Percentiles rank a stretch among this genome's conserved stretches.
Conservation (phyloP, 495 filamentous ascomycete genomes). For the Xylaria nigripes region DNA sequence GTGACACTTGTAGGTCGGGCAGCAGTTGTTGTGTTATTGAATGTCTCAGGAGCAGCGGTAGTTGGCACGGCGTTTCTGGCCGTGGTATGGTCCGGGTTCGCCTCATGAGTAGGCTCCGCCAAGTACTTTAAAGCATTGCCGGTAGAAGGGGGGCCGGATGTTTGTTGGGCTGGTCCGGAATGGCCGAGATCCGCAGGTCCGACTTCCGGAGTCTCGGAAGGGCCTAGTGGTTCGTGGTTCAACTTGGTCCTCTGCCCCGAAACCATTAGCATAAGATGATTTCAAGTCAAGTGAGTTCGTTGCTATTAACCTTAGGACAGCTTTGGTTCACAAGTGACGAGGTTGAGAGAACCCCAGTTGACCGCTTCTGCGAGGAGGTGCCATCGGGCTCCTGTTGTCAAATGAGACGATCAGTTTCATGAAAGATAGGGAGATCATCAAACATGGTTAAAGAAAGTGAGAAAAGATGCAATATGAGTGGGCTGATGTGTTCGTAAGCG, state of each 20-base stretch:
- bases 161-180: slow-evolving; percentile 61
- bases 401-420: slow-evolving; percentile 6
- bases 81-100: slow-evolving; percentile 37
- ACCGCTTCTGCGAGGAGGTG: slow-evolving; percentile 32
- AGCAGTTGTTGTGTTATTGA: slow-evolving; percentile 36
- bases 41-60: slow-evolving; percentile 49
- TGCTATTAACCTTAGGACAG: slow-evolving; percentile 31
- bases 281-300: background rate
- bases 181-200: slow-evolving; percentile 53
- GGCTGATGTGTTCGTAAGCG: background rate
- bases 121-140: background rate
- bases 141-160: slow-evolving; percentile 32
- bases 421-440: background rate
- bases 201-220: slow-evolving; percentile 23
- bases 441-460: background rate
- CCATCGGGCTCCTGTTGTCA: slow-evolving; percentile 14
- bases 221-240: slow-evolving; percentile 32
- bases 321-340: slow-evolving; percentile 44
- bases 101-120: background rate
- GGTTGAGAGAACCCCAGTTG: slow-evolving; percentile 35
- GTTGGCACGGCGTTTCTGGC: slow-evolving; percentile 47
- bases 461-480: background rate
- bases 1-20: slow-evolving; percentile 39
- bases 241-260: slow-evolving; percentile 40
- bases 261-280: slow-evolving; percentile 22